Evolutionary conservation across 768 basidiomycete genomes (phyloP).

Genomic region (Kwoniella bestiolae): DNA sequence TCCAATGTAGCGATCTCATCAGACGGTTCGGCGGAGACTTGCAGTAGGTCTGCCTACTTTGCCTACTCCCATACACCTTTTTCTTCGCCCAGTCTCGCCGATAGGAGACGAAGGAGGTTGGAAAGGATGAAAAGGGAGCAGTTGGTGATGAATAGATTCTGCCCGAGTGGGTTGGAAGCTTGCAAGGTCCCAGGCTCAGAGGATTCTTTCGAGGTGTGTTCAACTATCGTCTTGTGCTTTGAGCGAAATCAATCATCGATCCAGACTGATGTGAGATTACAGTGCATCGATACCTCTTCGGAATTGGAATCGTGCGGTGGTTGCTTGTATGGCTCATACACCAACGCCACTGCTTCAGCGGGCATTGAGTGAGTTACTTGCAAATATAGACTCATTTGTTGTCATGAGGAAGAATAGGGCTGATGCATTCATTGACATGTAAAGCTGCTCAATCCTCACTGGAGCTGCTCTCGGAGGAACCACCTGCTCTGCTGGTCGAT

Average conservation of each 20-base stretch:
- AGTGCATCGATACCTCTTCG: background rate
- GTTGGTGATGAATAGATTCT: background rate
- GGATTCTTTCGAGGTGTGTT: background rate
- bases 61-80: background rate
- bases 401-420: too few relatives aligned
- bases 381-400: too few relatives aligned
- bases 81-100: background rate
- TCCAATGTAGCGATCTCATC: too few relatives aligned
- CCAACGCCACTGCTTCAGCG: background rate
- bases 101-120: background rate
- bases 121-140: background rate
- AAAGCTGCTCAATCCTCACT: background rate
- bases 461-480: background rate
- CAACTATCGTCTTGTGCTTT: too few relatives aligned
- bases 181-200: background rate
- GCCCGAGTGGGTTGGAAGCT: background rate
- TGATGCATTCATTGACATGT: background rate
- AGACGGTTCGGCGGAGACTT: background rate
- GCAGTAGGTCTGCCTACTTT: background rate
- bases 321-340: background rate
- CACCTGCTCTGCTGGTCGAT: background rate
- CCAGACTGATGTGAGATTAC: background rate
- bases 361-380: constrained; percentile 4
- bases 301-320: background rate
- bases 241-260: too few relatives aligned